Evolutionary conservation across 495 filamentous ascomycete genomes (phyloP), one percentile per base, ranked within the genome.

Genomic region (Lasiosphaeria hispida): DNA sequence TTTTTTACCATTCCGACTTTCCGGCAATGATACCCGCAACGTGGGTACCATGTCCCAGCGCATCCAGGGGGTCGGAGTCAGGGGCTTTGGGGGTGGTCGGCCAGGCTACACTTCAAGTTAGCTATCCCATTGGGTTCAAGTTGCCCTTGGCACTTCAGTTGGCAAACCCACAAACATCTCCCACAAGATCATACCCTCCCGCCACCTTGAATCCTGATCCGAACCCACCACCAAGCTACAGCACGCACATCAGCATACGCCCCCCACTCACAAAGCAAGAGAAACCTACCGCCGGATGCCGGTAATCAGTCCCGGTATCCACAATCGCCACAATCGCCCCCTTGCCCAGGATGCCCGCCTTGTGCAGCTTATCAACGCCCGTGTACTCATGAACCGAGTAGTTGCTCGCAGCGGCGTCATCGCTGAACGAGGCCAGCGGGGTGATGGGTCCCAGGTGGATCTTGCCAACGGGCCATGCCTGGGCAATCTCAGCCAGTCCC

Each of bases 1-100:
- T 45, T 14, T 14, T 58, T 41, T 57, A 69, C 70, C 62, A 64
- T 10, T 69, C 66, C 41, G 57, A 63, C 53, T 79, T 72, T 18
- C 72, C 78, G 37, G 75, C 77, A 63, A 83, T 76, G 34, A 79
- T 76, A n/a, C 75, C 76, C 15, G 76, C 61, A 13, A 77, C 76
- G 51, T 78, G 76, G 9, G 79, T 83, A 11, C 79, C 80, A 53
- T 77, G 75, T n/a, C 74, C 74, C 18, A 65, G 54, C 9, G 62
- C 58, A 52, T 80, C 76, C 48, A 72, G 64, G 0, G 76, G 75
- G 58, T 80, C 78, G 36, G 67, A 50, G 39, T 75, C 74, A 18
- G 75, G 75, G 33, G 45, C 45, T 33, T 63, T 62, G 11, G 59
- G 48, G 14, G 44, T 59, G 35, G 56, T 53, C 10, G 70, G 65